phyloP scores from a whole-genome alignment of 192 early-diverging fungal species.

The Gamsiella multidivaricata region DNA sequence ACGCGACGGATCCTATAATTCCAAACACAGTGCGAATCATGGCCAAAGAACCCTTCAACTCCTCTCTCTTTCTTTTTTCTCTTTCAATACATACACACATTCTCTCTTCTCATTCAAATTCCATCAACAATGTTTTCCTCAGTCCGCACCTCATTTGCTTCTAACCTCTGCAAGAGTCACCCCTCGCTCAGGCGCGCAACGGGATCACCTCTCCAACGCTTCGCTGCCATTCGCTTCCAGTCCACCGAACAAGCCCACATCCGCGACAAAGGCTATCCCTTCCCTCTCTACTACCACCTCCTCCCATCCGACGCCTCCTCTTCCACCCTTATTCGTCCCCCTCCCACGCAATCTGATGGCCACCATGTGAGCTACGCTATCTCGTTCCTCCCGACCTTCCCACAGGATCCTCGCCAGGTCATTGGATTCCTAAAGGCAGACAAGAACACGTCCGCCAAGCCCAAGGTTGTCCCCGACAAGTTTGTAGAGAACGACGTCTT shows the following conservation, averaged over 20 bases:
- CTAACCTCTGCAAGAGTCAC: constrained; percentile 8
- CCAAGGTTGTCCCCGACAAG: constrained; percentile 20
- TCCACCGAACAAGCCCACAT: constrained; percentile 7
- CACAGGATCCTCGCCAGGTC: constrained; percentile 20
- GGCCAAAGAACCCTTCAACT: not conserved
- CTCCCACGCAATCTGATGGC: not conserved
- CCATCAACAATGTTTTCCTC: not conserved
- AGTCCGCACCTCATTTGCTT: constrained; percentile 1
- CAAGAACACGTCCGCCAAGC: not conserved
- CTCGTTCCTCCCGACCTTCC: constrained; percentile 37
- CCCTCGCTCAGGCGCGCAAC: not conserved
- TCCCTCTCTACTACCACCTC: constrained; percentile 45
- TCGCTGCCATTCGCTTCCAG: constrained; percentile 8
- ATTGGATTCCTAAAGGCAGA: constrained; percentile 18
- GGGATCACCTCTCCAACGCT: not conserved
- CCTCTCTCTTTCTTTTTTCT: not conserved
- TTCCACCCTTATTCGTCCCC: not conserved
- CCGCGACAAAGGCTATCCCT: constrained; percentile 37
- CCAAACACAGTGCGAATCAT: too few species aligned
- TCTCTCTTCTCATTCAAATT: too few species aligned
- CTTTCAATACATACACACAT: not conserved
- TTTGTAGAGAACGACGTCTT: constrained; percentile 48
- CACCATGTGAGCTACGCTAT: constrained; percentile 14
- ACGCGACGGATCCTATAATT: too few species aligned
- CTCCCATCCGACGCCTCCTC: constrained; percentile 2